Percentiles rank a stretch among this genome's conserved stretches.
Evolutionary conservation across 2,329 filamentous ascomycete genomes (phyloP).

Genomic region (Tricladium varicosporioides): DNA sequence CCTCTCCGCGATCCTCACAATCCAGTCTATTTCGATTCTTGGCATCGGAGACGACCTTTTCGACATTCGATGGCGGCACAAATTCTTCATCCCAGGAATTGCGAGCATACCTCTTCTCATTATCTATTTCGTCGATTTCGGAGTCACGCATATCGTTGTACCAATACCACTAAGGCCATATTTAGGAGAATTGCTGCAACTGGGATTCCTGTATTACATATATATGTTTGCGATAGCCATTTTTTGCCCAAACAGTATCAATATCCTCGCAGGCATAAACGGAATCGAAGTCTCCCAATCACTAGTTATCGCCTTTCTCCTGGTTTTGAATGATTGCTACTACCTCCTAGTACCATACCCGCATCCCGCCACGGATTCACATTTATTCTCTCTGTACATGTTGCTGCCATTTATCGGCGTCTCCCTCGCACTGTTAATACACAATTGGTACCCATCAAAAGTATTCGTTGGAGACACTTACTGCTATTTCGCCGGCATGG

Average conservation of each 20-base stretch:
- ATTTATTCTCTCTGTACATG: constrained; percentile 94
- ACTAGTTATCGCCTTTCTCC: constrained; percentile 79
- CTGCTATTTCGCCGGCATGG: constrained; percentile 99
- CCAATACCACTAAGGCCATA: constrained; percentile 82
- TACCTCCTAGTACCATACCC: constrained; percentile 83
- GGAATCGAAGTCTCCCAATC: constrained; percentile 96
- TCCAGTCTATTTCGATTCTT: constrained; percentile 86
- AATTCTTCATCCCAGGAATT: constrained; percentile 95
- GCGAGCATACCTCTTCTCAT: constrained; percentile 91
- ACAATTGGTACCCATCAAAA: constrained; percentile 94
- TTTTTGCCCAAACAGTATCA: constrained; percentile 98
- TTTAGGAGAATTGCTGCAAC: constrained; percentile 75
- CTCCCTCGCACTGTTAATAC: constrained; percentile 77
- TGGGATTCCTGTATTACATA: constrained; percentile 82
- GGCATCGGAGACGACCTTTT: constrained; percentile 95
- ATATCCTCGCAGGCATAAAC: constrained; percentile 99
- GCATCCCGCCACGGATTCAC: constrained; percentile 91
- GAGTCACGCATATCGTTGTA: constrained; percentile 91
- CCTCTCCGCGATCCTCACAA: constrained; percentile 86
- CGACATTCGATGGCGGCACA: constrained; percentile 98
- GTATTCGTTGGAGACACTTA: constrained; percentile 99
- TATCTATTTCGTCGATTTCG: constrained; percentile 98
- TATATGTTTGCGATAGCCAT: constrained; percentile 98
- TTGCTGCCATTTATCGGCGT: constrained; percentile 93
- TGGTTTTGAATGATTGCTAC: constrained; percentile 82